Base-by-base conservation (phyloP, 495 filamentous ascomycete genomes). In the Penicillium fimorum region DNA sequence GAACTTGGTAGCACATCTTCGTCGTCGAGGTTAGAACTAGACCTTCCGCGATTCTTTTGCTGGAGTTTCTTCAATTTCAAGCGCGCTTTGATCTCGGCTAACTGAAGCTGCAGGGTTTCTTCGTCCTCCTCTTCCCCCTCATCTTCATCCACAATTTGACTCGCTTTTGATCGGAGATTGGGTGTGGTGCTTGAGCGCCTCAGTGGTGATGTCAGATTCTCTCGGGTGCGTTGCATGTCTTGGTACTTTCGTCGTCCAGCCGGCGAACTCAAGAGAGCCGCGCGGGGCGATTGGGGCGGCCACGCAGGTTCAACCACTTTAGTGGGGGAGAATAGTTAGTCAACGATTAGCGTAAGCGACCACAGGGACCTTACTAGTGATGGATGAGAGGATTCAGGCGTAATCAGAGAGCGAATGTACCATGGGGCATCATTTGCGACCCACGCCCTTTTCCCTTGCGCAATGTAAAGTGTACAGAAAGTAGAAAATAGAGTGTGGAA, bases 221-320 rank as follows among this genome's bases (percentile, higher is more conserved):
- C 86, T 54, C 76, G 76, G 47, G 81, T 80, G 54, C 86, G 81
- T 50, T 82, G 78, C 55, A 87, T 75, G 60, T 85, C 81, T 59
- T 86, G 83, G 56, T 86, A 75, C 56, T 82, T 85, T 63, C 84
- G 82, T 59, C 91, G 87, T 29, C 91, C 92, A 51, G 82, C 80
- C 0, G 92, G 92, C 5, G 90, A 93, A 70, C 86, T 88, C 24
- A 95, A 74, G 4, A 97, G 82, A 29, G 83, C 92, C 52, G 92
- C 89, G 69, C 89, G 86, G 47, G 92, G 92, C 15, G 91, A 96
- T 68, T 86, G 81, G 13, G 92, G 92, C 41, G 92, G 92, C 92
- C 92, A 97, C 70, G 84, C 82, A 57, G 75, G 72, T 59, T 84
- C 81, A 35, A 65, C 72, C 76, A 78, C 72, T 75, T 47, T 10